A percentile compares a stretch with the other conserved stretches of the same genome.
These are phyloP conservation scores for Leccinum disarticulatum DNA, from an alignment of 768 basidiomycete species.

Conservation along the genomic window DNA sequence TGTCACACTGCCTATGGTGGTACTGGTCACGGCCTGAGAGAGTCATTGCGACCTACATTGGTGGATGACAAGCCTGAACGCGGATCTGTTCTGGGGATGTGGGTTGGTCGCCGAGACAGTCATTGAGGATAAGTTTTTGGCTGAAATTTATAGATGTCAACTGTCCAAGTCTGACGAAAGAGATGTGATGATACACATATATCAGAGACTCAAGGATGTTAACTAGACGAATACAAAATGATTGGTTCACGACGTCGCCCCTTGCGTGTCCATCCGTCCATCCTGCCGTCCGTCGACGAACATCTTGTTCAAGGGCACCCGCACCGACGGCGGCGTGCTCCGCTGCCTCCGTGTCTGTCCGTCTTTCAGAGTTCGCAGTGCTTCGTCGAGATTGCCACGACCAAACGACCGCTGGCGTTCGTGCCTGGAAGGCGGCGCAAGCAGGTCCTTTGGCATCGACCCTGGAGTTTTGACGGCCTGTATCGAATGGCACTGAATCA, in stretches of 20 bases:
- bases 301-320: constrained; percentile 20
- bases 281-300: constrained; percentile 29
- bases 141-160: too few species aligned
- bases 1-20: too few species aligned
- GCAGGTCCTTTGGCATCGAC: constrained; percentile 26
- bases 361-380: constrained; percentile 75
- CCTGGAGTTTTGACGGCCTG: constrained; percentile 45
- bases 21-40: too few species aligned
- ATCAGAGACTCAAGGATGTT: too few species aligned
- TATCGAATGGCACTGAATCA: neutral
- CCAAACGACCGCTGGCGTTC: constrained; percentile 56
- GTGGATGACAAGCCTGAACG: too few species aligned
- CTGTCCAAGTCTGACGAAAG: neutral
- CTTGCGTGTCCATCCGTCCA: constrained; percentile 6
- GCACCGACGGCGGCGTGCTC: constrained; percentile 13
- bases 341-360: constrained; percentile 39
- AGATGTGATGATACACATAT: neutral
- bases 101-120: too few species aligned
- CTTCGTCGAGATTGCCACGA: constrained; percentile 80
- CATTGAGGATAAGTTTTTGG: too few species aligned
- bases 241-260: neutral
- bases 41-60: too few species aligned
- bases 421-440: constrained; percentile 43
- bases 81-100: too few species aligned
- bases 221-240: neutral